Conservation (phyloP, 257 asterid species). For the Solanum dulcamara region DNA sequence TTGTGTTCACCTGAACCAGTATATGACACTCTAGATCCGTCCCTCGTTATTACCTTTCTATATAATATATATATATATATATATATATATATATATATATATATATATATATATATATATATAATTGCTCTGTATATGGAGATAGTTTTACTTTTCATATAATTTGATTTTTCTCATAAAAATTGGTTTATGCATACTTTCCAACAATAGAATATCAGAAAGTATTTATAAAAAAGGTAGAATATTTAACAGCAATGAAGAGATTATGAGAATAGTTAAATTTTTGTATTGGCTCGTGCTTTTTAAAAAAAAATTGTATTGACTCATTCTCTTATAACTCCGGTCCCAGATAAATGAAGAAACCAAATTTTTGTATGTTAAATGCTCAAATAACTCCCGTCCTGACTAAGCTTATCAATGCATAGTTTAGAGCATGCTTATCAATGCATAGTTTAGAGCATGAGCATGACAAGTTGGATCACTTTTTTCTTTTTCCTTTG, state of each 20-base stretch:
- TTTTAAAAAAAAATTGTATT: neutral
- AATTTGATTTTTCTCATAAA: neutral
- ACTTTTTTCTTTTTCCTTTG: neutral
- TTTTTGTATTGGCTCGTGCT: neutral
- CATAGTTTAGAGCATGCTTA: neutral
- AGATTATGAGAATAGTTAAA: neutral
- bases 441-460: neutral
- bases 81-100: neutral
- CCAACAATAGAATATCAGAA: neutral
- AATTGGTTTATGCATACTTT: neutral
- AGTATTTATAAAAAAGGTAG: neutral
- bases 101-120: too few relatives aligned
- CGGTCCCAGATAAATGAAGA: neutral
- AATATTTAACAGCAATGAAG: neutral
- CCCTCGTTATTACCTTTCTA: neutral
- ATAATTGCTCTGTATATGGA: neutral
- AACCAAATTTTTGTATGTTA: neutral
- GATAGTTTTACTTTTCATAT: neutral
- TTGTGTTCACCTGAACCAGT: neutral
- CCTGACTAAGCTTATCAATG: neutral
- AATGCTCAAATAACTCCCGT: neutral
- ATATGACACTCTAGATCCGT: neutral
- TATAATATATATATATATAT: neutral
- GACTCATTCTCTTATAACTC: neutral
- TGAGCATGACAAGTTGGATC: neutral